phyloP scores from a whole-genome alignment of 352 stramenopile species.

The Pythium rishiriense region DNA sequence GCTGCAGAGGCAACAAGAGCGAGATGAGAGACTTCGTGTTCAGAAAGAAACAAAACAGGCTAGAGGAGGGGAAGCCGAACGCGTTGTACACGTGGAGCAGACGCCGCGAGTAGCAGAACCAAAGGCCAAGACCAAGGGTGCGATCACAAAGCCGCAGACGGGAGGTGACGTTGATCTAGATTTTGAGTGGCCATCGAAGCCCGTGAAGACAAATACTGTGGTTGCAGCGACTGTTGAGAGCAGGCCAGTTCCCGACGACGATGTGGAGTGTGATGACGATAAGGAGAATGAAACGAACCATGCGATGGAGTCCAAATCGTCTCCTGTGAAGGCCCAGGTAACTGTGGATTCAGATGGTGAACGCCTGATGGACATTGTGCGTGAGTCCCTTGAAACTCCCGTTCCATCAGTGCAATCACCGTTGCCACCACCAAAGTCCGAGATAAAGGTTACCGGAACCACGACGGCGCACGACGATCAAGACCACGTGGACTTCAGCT shows the following conservation, averaged over 20 bases:
- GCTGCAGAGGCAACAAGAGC: constrained; percentile 11
- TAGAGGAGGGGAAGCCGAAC: constrained; percentile 1
- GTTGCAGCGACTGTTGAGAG: not conserved
- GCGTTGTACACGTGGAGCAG: not conserved
- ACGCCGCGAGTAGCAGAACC: not conserved
- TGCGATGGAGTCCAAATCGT: not conserved
- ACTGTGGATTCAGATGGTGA: not conserved
- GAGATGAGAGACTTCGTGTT: not conserved
- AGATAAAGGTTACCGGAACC: not conserved
- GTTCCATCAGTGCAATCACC: not conserved
- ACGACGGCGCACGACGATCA: too few species aligned
- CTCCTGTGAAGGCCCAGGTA: not conserved
- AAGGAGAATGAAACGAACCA: constrained; percentile 4
- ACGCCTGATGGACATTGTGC: constrained; percentile 1
- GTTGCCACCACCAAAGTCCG: not conserved
- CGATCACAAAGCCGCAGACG: constrained; percentile 18
- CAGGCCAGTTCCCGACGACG: not conserved
- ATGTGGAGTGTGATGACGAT: not conserved
- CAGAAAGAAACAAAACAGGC: constrained; percentile 13
- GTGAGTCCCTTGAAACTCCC: constrained; percentile 10
- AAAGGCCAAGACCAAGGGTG: not conserved
- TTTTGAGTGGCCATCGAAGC: constrained; percentile 7
- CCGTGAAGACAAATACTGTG: not conserved
- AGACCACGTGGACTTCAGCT: not conserved
- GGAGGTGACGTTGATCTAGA: constrained; percentile 17